These are phyloP conservation scores for Cutaneotrichosporon spelunceum DNA, from an alignment of 1,284 basidiomycete genomes.

Conservation along the genomic window DNA sequence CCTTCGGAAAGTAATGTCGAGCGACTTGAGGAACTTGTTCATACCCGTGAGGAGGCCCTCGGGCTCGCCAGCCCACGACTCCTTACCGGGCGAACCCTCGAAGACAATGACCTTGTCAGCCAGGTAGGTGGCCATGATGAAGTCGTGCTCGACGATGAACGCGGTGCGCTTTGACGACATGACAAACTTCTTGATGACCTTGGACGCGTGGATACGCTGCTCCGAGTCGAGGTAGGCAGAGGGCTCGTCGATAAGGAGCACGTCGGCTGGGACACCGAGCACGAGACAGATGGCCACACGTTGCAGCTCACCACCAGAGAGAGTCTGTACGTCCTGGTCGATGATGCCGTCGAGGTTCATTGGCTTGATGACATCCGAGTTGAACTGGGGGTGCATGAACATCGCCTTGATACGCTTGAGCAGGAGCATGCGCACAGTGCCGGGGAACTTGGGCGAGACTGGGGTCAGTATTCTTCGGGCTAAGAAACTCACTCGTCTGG, in stretches of 20 bases:
- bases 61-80: slow-evolving; percentile 69
- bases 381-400: slow-evolving; percentile 97
- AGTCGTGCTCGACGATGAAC: slow-evolving; percentile 54
- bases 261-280: slow-evolving; percentile 69
- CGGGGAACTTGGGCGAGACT: slow-evolving; percentile 92
- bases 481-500: slow-evolving; percentile 57
- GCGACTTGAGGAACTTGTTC: slow-evolving; percentile 73
- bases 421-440: slow-evolving; percentile 85
- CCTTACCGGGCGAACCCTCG: slow-evolving; percentile 74
- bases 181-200: slow-evolving; percentile 96
- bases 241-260: slow-evolving; percentile 71
- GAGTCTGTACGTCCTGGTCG: slow-evolving; percentile 92
- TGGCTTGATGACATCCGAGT: slow-evolving; percentile 91
- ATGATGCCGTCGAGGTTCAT: slow-evolving; percentile 86
- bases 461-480: neutral
- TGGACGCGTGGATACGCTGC: slow-evolving; percentile 93
- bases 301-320: slow-evolving; percentile 95
- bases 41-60: slow-evolving; percentile 51
- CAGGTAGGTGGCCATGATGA: slow-evolving; percentile 75
- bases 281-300: slow-evolving; percentile 90
- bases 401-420: slow-evolving; percentile 88
- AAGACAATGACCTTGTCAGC: slow-evolving; percentile 97
- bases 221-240: slow-evolving; percentile 78
- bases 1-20: slow-evolving; percentile 93
- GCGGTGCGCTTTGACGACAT: slow-evolving; percentile 93